Percentiles rank a stretch among this genome's conserved stretches.
Evolutionary conservation across 2,329 filamentous ascomycete genomes (phyloP).

Genomic region (Penicillium sp.): DNA sequence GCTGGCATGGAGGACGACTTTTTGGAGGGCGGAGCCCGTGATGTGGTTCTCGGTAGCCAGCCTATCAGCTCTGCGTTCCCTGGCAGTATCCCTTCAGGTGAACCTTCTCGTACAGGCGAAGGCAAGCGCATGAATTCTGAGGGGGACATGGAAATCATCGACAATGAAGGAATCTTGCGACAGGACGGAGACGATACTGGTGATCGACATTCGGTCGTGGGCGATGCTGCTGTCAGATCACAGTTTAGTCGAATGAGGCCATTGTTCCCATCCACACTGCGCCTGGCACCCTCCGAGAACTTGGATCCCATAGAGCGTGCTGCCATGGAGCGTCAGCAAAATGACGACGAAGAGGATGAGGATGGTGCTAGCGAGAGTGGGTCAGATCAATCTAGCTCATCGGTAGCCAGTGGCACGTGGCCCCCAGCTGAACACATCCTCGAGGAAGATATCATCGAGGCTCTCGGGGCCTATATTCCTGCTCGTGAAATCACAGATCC

Average conservation of each 20-base stretch:
- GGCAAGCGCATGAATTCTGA: conserved; percentile 64
- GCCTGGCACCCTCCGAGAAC: conserved; percentile 18
- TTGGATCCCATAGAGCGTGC: conserved; percentile 4
- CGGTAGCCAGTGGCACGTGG: conserved; percentile 35
- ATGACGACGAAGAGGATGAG: conserved; percentile 20
- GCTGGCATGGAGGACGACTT: conserved; percentile 75
- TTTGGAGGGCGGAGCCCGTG: conserved; percentile 70
- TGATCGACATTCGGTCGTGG: conserved; percentile 60
- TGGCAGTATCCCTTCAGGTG: conserved; percentile 63
- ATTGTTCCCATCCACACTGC: conserved; percentile 31
- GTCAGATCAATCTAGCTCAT: conserved; percentile 28
- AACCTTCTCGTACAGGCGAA: conserved; percentile 59
- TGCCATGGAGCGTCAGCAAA: conserved; percentile 5
- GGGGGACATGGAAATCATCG: conserved; percentile 63
- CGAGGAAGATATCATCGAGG: conserved; percentile 41
- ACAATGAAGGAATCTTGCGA: conserved; percentile 59
- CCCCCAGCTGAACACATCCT: conserved; percentile 40
- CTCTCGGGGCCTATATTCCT: conserved; percentile 42
- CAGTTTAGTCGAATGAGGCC: conserved; percentile 35
- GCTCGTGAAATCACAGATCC: conserved; percentile 44
- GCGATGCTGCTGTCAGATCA: conserved; percentile 42
- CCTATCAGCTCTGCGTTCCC: conserved; percentile 77
- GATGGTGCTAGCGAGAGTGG: conserved; percentile 22
- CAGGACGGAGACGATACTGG: conserved; percentile 61
- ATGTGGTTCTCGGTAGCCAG: conserved; percentile 71